phyloP scores from a whole-genome alignment of 345 rosid genomes.

The Psidium guajava region DNA sequence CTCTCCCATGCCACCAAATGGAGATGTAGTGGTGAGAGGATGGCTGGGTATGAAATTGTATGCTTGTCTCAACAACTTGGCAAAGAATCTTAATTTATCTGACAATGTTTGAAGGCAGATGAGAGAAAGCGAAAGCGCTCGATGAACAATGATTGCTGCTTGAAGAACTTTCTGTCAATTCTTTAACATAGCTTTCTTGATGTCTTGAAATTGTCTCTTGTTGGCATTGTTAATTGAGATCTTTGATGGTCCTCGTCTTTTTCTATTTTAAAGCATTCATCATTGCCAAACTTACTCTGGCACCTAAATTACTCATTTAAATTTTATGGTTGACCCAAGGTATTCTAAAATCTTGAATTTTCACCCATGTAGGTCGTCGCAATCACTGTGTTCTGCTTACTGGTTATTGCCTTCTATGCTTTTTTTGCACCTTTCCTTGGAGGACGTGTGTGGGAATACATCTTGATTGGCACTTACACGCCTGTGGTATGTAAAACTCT shows the following conservation, averaged over 20 bases:
- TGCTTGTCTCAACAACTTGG: neutral
- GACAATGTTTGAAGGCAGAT: neutral
- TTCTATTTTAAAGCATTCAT: neutral
- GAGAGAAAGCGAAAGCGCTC: too few species aligned
- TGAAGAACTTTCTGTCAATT: too few species aligned
- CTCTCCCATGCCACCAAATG: neutral
- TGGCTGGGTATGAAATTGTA: neutral
- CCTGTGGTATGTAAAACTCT: constrained; percentile 65
- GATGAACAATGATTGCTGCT: too few species aligned
- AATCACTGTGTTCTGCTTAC: constrained; percentile 85
- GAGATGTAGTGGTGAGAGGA: neutral
- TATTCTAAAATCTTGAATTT: neutral
- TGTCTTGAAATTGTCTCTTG: neutral
- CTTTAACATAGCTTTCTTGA: neutral
- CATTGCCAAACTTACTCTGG: neutral
- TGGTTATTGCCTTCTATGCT: constrained; percentile 87
- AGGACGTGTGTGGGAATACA: constrained; percentile 82
- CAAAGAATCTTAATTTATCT: neutral
- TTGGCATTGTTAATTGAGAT: neutral
- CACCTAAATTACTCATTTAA: neutral
- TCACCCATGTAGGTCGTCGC: constrained; percentile 72
- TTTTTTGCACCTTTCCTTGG: constrained; percentile 94
- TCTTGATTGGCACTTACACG: constrained; percentile 56
- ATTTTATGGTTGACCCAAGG: neutral
- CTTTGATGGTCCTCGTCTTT: neutral